Evolutionary conservation across 192 early-diverging fungal species (phyloP), one percentile per base, ranked within the genome.

Genomic region (Backusella liffmaniae): DNA sequence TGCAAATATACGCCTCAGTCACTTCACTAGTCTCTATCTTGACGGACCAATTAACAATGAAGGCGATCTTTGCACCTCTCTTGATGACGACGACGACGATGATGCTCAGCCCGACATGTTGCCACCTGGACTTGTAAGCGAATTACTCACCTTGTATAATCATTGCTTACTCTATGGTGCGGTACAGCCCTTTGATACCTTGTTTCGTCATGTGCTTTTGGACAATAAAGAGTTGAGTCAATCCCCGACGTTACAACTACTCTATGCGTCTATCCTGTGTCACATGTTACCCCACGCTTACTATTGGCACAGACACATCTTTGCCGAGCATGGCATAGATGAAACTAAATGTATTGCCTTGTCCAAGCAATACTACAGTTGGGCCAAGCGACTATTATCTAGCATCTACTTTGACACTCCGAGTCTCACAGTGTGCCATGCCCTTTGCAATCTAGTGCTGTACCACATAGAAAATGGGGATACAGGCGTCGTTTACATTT

Each of bases 401-500:
- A 59, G 73, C 0, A 59, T 77, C 53, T 81, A 74, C 51, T 81
- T 81, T 66, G 80, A 81, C 37, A 53, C 56, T 12, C 80, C 76
- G 15, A 75, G 62, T 34, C 53, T 81, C 39, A 37, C 69, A 1
- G 74, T 76, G 5, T 70, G 73, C 15, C 80, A 81, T 46, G 76
- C 76, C 10, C 68, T 77, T n/a, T 77, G 76, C 18, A 81, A 81
- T 66, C 26, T 81, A 26, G 76, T 77, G 5, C 42, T 81, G 21
- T 81, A 81, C 26, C 76, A 81, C 39, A 77, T 81, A 10, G 80
- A 81, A 46, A 81, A 73, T 66, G 80, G 80, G 32, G 65, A 81
- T 35, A 77, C 76, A 7, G 62, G 69, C 0, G 76, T 77, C 16
- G 73, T 77, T 29, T 81, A 81, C 13, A 74, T 81, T 10, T 77